Conservation (phyloP, 1,284 basidiomycete genomes). For the Ganoderma boninense region DNA sequence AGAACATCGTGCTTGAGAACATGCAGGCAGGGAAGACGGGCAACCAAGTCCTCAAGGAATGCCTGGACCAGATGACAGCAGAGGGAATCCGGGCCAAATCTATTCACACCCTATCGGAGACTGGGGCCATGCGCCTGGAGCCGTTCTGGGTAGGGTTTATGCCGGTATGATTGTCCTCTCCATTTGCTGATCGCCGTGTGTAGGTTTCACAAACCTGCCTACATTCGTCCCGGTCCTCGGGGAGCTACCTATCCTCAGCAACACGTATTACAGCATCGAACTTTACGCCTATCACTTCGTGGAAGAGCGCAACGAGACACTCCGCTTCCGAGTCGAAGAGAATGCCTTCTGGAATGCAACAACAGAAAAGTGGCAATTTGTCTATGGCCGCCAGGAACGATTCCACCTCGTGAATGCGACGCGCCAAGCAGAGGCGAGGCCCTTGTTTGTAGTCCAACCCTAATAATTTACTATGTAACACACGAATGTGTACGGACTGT, state of each 20-base stretch:
- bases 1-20: conserved; percentile 54
- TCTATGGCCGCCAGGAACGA: conserved; percentile 57
- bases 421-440: conserved; percentile 3
- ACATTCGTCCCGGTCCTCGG: conserved; percentile 54
- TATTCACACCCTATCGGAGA: conserved; percentile 65
- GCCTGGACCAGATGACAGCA: conserved; percentile 50
- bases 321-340: conserved; percentile 57
- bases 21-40: conserved; percentile 58
- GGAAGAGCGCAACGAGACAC: conserved; percentile 56
- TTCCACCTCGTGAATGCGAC: conserved; percentile 52
- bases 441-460: conserved; percentile 23
- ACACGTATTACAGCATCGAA: conserved; percentile 61
- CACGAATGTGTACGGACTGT: conserved; percentile 6
- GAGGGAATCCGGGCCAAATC: conserved; percentile 58
- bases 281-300: conserved; percentile 58
- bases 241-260: conserved; percentile 52
- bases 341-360: conserved; percentile 56
- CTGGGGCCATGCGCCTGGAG: conserved; percentile 62
- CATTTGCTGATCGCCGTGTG: neutral
- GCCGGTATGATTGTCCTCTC: neutral
- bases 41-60: conserved; percentile 53
- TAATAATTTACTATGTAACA: conserved; percentile 18
- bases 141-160: conserved; percentile 52
- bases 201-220: conserved; percentile 57
- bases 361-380: conserved; percentile 53